These are phyloP conservation scores for Acephala macrosclerotiorum DNA, from an alignment of 2,329 filamentous ascomycete species.

Conservation along the genomic window DNA sequence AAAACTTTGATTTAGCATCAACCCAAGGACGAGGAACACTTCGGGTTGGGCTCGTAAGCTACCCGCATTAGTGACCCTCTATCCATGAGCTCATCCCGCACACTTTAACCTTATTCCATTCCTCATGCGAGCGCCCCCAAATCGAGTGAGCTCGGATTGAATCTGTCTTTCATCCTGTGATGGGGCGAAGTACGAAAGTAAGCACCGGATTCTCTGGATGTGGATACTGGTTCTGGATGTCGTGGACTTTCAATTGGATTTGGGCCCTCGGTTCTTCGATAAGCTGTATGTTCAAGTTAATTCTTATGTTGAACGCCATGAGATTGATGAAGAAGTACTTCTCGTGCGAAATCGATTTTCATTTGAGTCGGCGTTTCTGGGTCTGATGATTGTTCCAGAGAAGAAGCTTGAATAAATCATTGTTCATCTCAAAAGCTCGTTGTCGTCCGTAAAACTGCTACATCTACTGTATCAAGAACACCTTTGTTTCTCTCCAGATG, in stretches of 20 bases:
- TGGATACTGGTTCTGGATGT: not conserved
- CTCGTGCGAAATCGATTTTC: too few relatives aligned
- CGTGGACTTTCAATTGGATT: not conserved
- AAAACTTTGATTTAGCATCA: not conserved
- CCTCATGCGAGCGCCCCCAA: not conserved
- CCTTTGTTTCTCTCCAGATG: not conserved
- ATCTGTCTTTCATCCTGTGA: not conserved
- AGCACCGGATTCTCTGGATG: not conserved
- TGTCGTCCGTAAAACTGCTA: not conserved
- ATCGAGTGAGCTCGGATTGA: not conserved
- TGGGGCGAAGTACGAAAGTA: not conserved
- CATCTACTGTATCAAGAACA: not conserved
- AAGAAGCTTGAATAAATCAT: not conserved
- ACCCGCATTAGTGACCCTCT: not conserved
- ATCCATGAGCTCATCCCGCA: constrained; percentile 1
- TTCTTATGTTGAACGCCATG: too few relatives aligned
- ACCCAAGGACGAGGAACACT: not conserved
- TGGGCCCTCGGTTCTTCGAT: not conserved
- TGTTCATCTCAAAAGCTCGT: not conserved
- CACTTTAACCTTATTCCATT: constrained; percentile 1
- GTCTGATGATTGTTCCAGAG: not conserved
- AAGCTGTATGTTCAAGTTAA: not conserved
- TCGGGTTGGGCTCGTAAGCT: not conserved
- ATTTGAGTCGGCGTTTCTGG: not conserved
- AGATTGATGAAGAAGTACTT: too few relatives aligned